phyloP scores from a whole-genome alignment of 2,329 filamentous ascomycete species.

The Cladosporium sp. region DNA sequence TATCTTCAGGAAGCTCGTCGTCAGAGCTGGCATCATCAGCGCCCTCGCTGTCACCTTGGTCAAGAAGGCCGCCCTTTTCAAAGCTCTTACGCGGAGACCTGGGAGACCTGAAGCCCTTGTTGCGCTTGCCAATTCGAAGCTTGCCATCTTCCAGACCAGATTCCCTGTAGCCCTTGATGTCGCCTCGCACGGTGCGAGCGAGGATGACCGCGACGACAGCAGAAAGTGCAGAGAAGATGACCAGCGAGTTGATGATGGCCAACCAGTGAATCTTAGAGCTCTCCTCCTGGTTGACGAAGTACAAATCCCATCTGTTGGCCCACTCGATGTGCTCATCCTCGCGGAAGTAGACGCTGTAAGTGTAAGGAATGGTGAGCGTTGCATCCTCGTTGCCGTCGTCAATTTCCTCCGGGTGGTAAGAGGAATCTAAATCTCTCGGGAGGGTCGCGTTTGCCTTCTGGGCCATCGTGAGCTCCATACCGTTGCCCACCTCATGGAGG shows the following conservation, averaged over 20 bases:
- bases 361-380: conserved; percentile 70
- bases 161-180: conserved; percentile 70
- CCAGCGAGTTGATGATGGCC: conserved; percentile 78
- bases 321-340: conserved; percentile 76
- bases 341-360: conserved; percentile 85
- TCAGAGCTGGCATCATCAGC: conserved; percentile 58
- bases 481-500: conserved; percentile 55
- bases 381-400: conserved; percentile 56
- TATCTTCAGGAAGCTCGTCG: conserved; percentile 69
- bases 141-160: conserved; percentile 61
- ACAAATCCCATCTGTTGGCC: conserved; percentile 79
- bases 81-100: conserved; percentile 43
- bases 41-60: conserved; percentile 36
- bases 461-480: conserved; percentile 63
- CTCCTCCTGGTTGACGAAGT: conserved; percentile 82
- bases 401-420: conserved; percentile 51
- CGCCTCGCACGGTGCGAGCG: conserved; percentile 67
- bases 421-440: conserved; percentile 49
- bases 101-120: conserved; percentile 39
- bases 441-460: conserved; percentile 52
- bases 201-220: conserved; percentile 76
- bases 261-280: conserved; percentile 80
- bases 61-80: conserved; percentile 40
- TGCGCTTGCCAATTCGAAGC: conserved; percentile 44
- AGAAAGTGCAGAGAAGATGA: conserved; percentile 73